Percentiles rank a stretch among this genome's conserved stretches.
phyloP scores from a whole-genome alignment of 257 asterid species.

The Solanum bukasovii region DNA sequence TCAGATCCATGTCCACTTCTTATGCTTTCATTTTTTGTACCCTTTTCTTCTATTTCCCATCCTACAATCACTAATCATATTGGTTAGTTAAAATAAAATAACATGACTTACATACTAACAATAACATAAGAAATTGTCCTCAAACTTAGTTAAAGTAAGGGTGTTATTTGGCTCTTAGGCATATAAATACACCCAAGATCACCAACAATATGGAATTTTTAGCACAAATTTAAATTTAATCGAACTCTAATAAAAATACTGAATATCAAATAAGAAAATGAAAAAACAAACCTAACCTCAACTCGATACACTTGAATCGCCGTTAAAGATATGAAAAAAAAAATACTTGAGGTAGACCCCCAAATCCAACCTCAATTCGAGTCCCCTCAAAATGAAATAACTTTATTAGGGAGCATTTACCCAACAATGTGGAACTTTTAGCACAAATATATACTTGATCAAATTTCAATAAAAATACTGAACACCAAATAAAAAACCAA shows the following conservation, averaged over 20 bases:
- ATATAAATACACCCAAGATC: not conserved
- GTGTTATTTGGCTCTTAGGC: not conserved
- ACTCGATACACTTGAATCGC: not conserved
- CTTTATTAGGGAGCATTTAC: not conserved
- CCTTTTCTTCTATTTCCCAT: not conserved
- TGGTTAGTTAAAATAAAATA: too few species aligned
- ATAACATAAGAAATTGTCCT: not conserved
- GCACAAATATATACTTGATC: not conserved
- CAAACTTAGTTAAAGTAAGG: not conserved
- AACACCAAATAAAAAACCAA: not conserved
- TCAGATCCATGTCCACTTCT: not conserved
- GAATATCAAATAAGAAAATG: too few species aligned
- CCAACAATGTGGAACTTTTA: not conserved
- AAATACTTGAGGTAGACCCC: not conserved
- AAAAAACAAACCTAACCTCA: not conserved
- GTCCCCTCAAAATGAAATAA: not conserved
- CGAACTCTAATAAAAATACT: not conserved
- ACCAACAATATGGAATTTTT: not conserved
- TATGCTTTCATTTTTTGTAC: not conserved
- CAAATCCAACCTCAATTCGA: not conserved
- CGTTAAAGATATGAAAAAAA: not conserved
- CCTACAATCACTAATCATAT: not conserved
- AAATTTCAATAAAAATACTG: too few species aligned
- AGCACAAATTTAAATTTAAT: not conserved
- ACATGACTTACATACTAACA: not conserved